These are phyloP conservation scores for Rhizopus sp. DNA, from an alignment of 371 early-diverging fungal genomes.

Conservation along the genomic window DNA sequence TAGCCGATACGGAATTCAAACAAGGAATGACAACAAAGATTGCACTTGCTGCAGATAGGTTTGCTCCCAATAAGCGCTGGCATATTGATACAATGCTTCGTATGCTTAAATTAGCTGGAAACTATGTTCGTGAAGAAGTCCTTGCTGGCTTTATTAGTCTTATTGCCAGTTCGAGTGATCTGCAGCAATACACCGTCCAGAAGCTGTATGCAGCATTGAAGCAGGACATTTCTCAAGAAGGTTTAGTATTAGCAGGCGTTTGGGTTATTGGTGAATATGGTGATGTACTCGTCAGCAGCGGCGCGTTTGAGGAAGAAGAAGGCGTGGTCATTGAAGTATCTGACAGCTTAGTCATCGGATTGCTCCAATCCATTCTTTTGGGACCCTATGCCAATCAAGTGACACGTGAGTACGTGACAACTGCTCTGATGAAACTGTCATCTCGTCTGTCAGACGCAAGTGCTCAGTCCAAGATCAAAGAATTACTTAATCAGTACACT, in stretches of 20 bases:
- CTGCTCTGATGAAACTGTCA: slow-evolving; percentile 87
- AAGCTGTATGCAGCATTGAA: slow-evolving; percentile 83
- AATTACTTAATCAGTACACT: slow-evolving; percentile 62
- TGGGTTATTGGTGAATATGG: slow-evolving; percentile 98
- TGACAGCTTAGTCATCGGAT: slow-evolving; percentile 72
- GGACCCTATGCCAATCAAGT: slow-evolving; percentile 80
- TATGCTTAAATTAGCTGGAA: slow-evolving; percentile 82
- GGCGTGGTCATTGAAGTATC: slow-evolving; percentile 62
- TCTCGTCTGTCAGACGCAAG: slow-evolving; percentile 69
- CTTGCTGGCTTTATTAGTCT: slow-evolving; percentile 69
- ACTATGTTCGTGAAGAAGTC: slow-evolving; percentile 74
- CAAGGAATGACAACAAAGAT: slow-evolving; percentile 88
- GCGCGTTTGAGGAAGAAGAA: slow-evolving; percentile 72
- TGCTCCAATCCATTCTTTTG: slow-evolving; percentile 73
- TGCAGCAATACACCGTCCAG: slow-evolving; percentile 85
- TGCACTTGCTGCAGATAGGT: slow-evolving; percentile 84
- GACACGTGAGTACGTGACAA: slow-evolving; percentile 83
- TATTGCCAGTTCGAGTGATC: slow-evolving; percentile 74
- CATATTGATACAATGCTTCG: slow-evolving; percentile 94
- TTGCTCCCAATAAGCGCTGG: slow-evolving; percentile 93
- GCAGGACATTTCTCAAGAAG: slow-evolving; percentile 83
- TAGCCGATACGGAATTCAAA: slow-evolving; percentile 90
- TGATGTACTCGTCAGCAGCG: slow-evolving; percentile 76
- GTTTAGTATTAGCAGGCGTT: slow-evolving; percentile 86
- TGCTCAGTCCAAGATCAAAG: slow-evolving; percentile 51